Percentiles rank a stretch among this genome's conserved stretches.
These are phyloP conservation scores for Aspergillus nidulans DNA, from an alignment of 495 filamentous ascomycete genomes.

Conservation along the genomic window DNA sequence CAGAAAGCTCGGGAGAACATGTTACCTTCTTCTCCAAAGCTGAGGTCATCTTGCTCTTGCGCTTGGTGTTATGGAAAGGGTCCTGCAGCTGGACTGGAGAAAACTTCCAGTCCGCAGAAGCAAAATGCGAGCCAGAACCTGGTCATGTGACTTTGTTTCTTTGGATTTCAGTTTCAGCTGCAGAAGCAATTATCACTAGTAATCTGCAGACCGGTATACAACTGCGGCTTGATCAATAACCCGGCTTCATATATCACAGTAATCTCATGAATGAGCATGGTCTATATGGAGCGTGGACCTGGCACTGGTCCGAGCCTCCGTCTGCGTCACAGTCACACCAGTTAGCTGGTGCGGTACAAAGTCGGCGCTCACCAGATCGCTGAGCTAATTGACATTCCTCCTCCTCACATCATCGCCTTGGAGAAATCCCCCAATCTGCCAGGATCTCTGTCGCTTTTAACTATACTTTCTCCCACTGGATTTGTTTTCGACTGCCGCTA, in stretches of 20 bases:
- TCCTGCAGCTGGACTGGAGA: too few relatives aligned
- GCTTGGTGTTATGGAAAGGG: neutral
- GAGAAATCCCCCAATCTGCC: too few relatives aligned
- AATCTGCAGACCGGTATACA: neutral
- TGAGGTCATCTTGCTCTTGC: slow-evolving; percentile 5
- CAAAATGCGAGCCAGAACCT: neutral
- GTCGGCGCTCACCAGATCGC: too few relatives aligned
- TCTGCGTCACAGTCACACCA: too few relatives aligned
- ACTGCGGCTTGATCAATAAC: neutral
- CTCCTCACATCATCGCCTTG: too few relatives aligned
- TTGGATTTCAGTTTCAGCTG: neutral
- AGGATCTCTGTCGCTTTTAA: too few relatives aligned
- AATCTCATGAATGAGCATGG: neutral
- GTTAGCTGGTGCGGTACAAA: too few relatives aligned
- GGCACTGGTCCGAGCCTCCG: too few relatives aligned
- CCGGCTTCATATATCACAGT: neutral
- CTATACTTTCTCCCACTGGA: neutral
- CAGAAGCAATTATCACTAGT: neutral
- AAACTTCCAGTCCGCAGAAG: neutral
- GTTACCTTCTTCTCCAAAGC: slow-evolving; percentile 6
- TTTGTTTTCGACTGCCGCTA: neutral
- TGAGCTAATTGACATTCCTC: neutral
- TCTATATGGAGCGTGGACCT: too few relatives aligned
- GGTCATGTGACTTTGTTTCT: neutral
- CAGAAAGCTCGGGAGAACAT: neutral